Percentiles rank a stretch among this genome's conserved stretches.
phyloP scores from a whole-genome alignment of 441 rosid species.

The Macaranga tanarius region DNA sequence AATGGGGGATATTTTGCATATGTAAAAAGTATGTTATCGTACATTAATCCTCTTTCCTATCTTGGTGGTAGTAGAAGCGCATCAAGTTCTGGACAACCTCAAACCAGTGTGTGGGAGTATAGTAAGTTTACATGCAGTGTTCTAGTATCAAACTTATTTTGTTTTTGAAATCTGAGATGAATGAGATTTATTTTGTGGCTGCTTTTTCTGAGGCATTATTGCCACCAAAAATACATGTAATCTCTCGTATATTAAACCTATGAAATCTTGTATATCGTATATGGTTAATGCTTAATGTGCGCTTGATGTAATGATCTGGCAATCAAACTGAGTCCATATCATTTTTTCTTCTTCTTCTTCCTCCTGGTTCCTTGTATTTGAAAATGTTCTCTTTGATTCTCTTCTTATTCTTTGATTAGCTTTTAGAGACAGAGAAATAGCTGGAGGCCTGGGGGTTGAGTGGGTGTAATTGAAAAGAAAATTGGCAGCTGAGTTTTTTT shows the following conservation, averaged over 20 bases:
- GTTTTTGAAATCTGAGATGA: background rate
- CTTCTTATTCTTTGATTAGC: background rate
- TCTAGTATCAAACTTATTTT: background rate
- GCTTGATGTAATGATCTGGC: background rate
- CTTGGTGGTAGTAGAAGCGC: slow-evolving; percentile 43
- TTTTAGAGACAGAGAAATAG: background rate
- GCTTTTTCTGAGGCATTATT: background rate
- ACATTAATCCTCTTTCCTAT: slow-evolving; percentile 78
- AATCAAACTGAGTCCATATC: background rate
- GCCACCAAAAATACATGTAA: no score
- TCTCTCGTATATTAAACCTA: background rate
- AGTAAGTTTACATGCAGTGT: slow-evolving; percentile 30
- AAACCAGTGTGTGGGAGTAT: slow-evolving; percentile 43
- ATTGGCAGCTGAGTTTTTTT: background rate
- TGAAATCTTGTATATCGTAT: background rate
- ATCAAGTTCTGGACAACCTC: slow-evolving; percentile 48
- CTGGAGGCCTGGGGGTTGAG: background rate
- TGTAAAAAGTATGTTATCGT: slow-evolving; percentile 57
- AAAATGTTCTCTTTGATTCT: background rate
- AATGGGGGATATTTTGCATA: slow-evolving; percentile 63
- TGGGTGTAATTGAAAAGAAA: background rate
- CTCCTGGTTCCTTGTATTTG: background rate
- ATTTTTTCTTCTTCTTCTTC: background rate
- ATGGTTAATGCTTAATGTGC: background rate
- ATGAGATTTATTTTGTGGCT: background rate